A percentile compares a stretch with the other conserved stretches of the same genome.
Evolutionary conservation across 768 basidiomycete genomes (phyloP).

Genomic region (Russula virescens): DNA sequence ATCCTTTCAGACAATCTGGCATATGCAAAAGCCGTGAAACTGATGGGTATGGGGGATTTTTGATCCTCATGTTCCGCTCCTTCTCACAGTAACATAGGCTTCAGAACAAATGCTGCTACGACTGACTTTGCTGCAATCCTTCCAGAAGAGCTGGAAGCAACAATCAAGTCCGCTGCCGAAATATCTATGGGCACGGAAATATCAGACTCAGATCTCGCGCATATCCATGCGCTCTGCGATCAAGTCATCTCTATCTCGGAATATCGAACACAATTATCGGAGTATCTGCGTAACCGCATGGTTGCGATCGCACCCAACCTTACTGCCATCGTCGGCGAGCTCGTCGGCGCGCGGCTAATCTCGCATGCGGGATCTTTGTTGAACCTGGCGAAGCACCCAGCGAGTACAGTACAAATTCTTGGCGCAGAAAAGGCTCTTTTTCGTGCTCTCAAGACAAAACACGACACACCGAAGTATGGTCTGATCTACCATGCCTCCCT

Average conservation of each 20-base stretch:
- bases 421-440: constrained; percentile 76
- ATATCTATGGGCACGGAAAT: constrained; percentile 99
- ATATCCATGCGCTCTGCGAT: constrained; percentile 95
- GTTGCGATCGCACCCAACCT: constrained; percentile 96
- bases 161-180: constrained; percentile 92
- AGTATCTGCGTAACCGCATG: constrained; percentile 98
- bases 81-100: constrained; percentile 44
- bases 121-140: constrained; percentile 87
- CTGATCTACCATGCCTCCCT: constrained; percentile 99
- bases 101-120: constrained; percentile 87
- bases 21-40: constrained; percentile 88
- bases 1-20: constrained; percentile 96
- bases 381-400: constrained; percentile 67
- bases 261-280: constrained; percentile 91
- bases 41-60: constrained; percentile 62
- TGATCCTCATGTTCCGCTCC: neutral
- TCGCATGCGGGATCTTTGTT: constrained; percentile 68
- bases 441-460: constrained; percentile 72
- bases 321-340: constrained; percentile 75
- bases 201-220: constrained; percentile 91
- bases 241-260: constrained; percentile 95
- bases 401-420: constrained; percentile 72
- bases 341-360: constrained; percentile 70
- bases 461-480: constrained; percentile 98
- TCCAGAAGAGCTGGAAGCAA: constrained; percentile 94